Percentiles rank a stretch among this genome's conserved stretches.
Conservation (phyloP, 2,329 filamentous ascomycete species). For the Colletotrichum zoysiae region DNA sequence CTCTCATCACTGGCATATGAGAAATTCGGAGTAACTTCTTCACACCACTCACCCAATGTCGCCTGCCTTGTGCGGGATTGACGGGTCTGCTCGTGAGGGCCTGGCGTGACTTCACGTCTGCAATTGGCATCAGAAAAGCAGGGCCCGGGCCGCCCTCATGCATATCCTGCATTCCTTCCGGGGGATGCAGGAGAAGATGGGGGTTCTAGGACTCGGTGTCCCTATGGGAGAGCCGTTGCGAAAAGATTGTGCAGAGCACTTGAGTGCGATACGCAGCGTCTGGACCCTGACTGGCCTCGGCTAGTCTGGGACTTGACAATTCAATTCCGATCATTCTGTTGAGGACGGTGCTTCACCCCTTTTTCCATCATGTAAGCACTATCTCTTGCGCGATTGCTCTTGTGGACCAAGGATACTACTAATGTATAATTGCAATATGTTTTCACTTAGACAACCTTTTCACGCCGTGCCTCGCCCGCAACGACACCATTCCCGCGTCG, state of each 20-base stretch:
- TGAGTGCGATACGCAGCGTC: conserved; percentile 97
- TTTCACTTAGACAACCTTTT: background rate
- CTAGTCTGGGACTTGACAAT: conserved; percentile 65
- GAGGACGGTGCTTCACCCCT: conserved; percentile 73
- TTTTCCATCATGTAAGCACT: conserved; percentile 45
- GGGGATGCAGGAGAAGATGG: conserved; percentile 49
- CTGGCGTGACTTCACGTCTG: conserved; percentile 85
- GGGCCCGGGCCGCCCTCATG: conserved; percentile 57
- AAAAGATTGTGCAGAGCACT: conserved; percentile 89
- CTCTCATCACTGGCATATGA: conserved; percentile 77
- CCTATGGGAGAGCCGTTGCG: conserved; percentile 93
- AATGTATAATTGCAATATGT: conserved; percentile 10
- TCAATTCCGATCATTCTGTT: conserved; percentile 95
- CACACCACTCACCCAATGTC: conserved; percentile 52
- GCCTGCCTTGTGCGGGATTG: conserved; percentile 57
- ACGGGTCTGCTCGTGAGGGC: conserved; percentile 84
- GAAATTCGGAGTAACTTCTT: conserved; percentile 99
- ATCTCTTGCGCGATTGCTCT: background rate
- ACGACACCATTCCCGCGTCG: background rate
- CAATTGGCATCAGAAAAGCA: conserved; percentile 96
- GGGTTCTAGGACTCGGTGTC: conserved; percentile 52
- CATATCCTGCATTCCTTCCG: conserved; percentile 35
- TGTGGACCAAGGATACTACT: conserved; percentile 41
- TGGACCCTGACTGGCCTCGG: conserved; percentile 52
- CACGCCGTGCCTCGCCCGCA: background rate